Evolutionary conservation across 2,329 filamentous ascomycete genomes (phyloP).

Genomic region (Sordariomycetes sp.): DNA sequence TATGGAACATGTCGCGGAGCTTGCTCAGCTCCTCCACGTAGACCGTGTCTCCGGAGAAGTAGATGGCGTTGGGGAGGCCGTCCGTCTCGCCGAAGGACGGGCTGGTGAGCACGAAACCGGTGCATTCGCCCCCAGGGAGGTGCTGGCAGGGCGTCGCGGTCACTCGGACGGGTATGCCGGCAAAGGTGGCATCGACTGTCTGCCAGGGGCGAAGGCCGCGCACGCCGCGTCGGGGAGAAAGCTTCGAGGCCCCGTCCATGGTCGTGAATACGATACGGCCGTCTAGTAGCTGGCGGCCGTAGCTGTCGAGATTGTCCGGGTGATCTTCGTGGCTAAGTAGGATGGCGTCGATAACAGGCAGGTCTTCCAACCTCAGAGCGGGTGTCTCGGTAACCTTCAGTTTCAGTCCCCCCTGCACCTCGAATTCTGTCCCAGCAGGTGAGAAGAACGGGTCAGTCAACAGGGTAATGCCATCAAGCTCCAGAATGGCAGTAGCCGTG

Average conservation of each 20-base stretch:
- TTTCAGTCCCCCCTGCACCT: conserved; percentile 11
- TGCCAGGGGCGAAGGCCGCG: conserved; percentile 27
- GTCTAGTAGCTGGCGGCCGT: conserved; percentile 31
- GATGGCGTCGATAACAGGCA: conserved; percentile 35
- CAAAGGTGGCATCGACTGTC: conserved; percentile 14
- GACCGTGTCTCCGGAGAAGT: conserved; percentile 37
- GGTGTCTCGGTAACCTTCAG: conserved; percentile 21
- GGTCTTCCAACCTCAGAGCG: conserved; percentile 21
- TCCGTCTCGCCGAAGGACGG: conserved; percentile 23
- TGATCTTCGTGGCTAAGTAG: conserved; percentile 40
- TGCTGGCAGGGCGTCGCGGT: conserved; percentile 32
- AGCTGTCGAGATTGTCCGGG: conserved; percentile 34
- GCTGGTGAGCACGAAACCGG: conserved; percentile 29
- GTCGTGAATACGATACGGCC: conserved; percentile 35
- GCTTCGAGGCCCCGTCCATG: conserved; percentile 28
- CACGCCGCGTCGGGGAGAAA: conserved; percentile 29
- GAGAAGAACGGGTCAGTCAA: conserved; percentile 36
- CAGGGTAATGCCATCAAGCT: conserved; percentile 27
- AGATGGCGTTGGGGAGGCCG: conserved; percentile 31
- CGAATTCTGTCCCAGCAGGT: conserved; percentile 22
- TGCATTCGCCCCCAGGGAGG: conserved; percentile 29
- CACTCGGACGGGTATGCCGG: conserved; percentile 22
- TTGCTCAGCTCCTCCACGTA: conserved; percentile 27
- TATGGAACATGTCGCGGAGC: conserved; percentile 23
- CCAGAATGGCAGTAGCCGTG: conserved; percentile 35